Evolutionary conservation across 768 basidiomycete genomes (phyloP), one percentile per base, ranked within the genome.

Genomic region (Amanita exitialis): DNA sequence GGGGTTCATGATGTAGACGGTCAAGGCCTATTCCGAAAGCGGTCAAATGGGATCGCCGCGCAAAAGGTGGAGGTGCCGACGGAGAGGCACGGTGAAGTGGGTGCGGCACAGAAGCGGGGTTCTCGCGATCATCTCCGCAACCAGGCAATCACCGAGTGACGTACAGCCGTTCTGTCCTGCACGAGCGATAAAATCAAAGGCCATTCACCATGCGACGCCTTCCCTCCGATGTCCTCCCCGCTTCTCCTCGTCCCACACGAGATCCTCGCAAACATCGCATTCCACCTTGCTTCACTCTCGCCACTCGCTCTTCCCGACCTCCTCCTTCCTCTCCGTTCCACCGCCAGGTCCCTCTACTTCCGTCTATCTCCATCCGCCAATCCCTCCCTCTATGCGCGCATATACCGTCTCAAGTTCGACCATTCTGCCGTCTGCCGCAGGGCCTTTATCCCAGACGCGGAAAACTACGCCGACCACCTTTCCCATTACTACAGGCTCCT

Each of bases 331-430:
- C 67, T 88, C 44, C 72, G 78, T 43, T 63, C 63, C 27, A 63
- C 75, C 3, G 10, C 32, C 12, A 32, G 10, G 32, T 3, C 10
- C 4, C 39, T 41, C 18, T 13, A 10, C 39, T 41, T 41, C 9
- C 39, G 2, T 51, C 59, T 42, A 57, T 85, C 16, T 51, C 77
- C 58, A 3, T 20, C 43, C 30, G 8, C 83, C 56, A 63, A 68
- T 44, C 61, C 63, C 6, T 52, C 66, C 18, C 74, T 87, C 48
- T 77, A 75, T 54, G 70, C 78, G 0, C 64, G 68, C 28, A 71
- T 88, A 6, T 86, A 79, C 58, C 66, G 67, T 12, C 51, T 61
- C 60, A 75, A 71, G 59, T 87, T 86, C 66, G 84, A 87, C 61
- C 46, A 55, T 2, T 63, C 64, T 21, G 79, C 84, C 0, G 66